Evolutionary conservation across 441 rosid genomes (phyloP), one percentile per base, ranked within the genome.

Genomic region (Aleurites moluccanus): DNA sequence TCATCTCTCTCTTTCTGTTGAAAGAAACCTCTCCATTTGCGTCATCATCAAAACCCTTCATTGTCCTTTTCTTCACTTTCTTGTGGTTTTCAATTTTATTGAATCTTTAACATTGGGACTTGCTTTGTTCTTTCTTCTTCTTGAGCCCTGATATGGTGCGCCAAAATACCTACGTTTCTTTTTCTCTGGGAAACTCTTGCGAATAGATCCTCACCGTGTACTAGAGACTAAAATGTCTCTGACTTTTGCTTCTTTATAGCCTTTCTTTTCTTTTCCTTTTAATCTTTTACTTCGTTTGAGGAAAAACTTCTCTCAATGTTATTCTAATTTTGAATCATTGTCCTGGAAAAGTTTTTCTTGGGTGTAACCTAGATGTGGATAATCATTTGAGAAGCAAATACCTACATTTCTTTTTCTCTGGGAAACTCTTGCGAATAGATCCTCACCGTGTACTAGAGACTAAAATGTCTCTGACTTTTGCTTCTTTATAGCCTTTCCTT

Each of bases 61-160:
- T 47, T 69, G 44, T 64, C 50, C 53, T 20, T 8, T 70, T 56
- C 59, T 53, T 63, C 62, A 15, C 57, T 61, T 59, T 69, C 67
- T 69, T 25, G 4, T 68, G 2, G 72, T 61, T 64, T 72, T 33
- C 62, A 44, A 44, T 52, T 50, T 5, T 20, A 42, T 21, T 38
- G 57, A 52, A 35, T 47, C 52, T 30, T 40, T 40, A 27, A 28
- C 13, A 4, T 62, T 53, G 49, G 50, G 47, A 35, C 53, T 33
- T 55, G 30, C 25, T 72, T 21, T 55, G 25, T 59, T 70, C 49
- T 66, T 61, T 57, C 62, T 57, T 69, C 52, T 71, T 76, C 77
- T 70, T 74, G 78, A 80, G 85, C 79, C 71, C 63, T 79, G 80
- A 76, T 79, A 73, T 62, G 71, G 78, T 52, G 60, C 76, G 82